Evolutionary conservation across 1,284 basidiomycete genomes (phyloP).

Genomic region (Rhodotorula sp.): DNA sequence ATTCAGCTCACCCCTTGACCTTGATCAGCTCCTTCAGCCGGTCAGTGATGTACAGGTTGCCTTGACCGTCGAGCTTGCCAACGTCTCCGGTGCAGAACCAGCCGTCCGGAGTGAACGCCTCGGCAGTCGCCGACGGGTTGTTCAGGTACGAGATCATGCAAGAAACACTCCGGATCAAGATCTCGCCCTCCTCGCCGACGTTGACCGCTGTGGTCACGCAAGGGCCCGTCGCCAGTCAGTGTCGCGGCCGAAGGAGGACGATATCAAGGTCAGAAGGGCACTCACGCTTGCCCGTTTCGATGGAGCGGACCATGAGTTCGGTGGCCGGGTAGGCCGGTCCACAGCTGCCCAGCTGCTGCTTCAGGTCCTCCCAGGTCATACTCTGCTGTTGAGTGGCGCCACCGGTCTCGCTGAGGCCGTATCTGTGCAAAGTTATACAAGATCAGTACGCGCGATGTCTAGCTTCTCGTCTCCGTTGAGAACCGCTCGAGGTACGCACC

Average conservation of each 20-base stretch:
- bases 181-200: slow-evolving; percentile 42
- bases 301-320: slow-evolving; percentile 42
- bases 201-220: slow-evolving; percentile 23
- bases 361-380: slow-evolving; percentile 42
- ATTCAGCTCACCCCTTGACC: slow-evolving; percentile 46
- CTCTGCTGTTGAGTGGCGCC: slow-evolving; percentile 34
- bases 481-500: slow-evolving; percentile 3
- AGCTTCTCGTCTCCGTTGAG: no score
- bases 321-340: slow-evolving; percentile 42
- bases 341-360: slow-evolving; percentile 41
- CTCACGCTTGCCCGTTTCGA: slow-evolving; percentile 38
- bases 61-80: slow-evolving; percentile 43
- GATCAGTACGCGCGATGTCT: no score
- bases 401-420: slow-evolving; percentile 45
- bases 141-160: slow-evolving; percentile 49
- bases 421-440: slow-evolving; percentile 4
- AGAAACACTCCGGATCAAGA: slow-evolving; percentile 42
- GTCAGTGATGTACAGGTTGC: slow-evolving; percentile 44
- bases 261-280: not conserved
- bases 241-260: not conserved
- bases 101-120: slow-evolving; percentile 40
- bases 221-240: not conserved
- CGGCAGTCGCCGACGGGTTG: slow-evolving; percentile 44
- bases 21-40: slow-evolving; percentile 47
- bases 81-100: slow-evolving; percentile 47